Conservation (phyloP, 257 asterid genomes). For the Asclepias syriaca region DNA sequence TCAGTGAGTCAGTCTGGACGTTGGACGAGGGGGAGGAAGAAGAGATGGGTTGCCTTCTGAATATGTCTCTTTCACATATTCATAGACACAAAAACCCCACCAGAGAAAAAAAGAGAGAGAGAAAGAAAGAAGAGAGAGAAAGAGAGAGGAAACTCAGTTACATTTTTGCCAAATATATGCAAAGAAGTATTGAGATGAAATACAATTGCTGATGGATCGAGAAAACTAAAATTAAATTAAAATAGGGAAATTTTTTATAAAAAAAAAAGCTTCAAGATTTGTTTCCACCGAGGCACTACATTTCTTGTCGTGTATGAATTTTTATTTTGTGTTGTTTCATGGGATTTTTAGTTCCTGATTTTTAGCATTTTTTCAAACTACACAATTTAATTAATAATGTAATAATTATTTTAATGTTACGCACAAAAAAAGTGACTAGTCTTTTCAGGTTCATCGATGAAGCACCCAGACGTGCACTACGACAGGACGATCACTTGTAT, state of each 20-base stretch:
- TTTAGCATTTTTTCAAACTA: slow-evolving; percentile 18
- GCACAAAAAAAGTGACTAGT: slow-evolving; percentile 33
- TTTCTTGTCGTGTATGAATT: slow-evolving; percentile 39
- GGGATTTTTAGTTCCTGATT: slow-evolving; percentile 40
- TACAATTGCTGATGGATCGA: no score
- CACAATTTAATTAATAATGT: no score
- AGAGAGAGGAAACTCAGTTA: slow-evolving; percentile 9
- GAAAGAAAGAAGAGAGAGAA: no score
- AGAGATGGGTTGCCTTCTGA: slow-evolving; percentile 51
- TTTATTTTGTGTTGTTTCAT: slow-evolving; percentile 22
- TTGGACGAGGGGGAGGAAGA: slow-evolving; percentile 14
- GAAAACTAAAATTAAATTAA: no score
- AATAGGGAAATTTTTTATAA: not conserved
- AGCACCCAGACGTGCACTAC: slow-evolving; percentile 20
- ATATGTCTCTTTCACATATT: slow-evolving; percentile 38
- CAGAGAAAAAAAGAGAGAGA: not conserved
- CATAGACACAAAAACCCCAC: slow-evolving; percentile 22
- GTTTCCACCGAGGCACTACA: slow-evolving; percentile 48
- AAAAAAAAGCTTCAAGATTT: slow-evolving; percentile 46
- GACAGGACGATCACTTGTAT: slow-evolving; percentile 10
- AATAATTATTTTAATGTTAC: slow-evolving; percentile 15
- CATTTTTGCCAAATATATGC: slow-evolving; percentile 12
- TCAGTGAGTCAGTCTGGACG: not conserved
- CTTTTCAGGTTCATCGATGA: slow-evolving; percentile 37
- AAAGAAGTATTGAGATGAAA: slow-evolving; percentile 5